Evolutionary conservation across 805 yeast species (phyloP), one percentile per base, ranked within the genome.

Genomic region (Metschnikowia chrysomelidarum): DNA sequence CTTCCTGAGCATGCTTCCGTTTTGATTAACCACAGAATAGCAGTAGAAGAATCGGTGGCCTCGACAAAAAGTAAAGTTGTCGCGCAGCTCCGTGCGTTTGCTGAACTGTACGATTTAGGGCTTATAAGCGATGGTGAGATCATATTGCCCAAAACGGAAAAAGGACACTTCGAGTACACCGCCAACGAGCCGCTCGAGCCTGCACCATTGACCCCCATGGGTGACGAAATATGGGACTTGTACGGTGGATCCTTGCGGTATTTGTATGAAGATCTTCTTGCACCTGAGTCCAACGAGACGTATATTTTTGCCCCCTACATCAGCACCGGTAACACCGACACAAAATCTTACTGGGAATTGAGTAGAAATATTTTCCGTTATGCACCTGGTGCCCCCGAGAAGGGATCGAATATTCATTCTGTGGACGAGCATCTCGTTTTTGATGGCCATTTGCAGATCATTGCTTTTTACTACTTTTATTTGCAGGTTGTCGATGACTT

Each of bases 221-320:
- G 62, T 20, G 71, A 67, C 24, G 62, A 59, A 1, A 57, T 67
- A 10, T 82, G 86, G 85, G 25, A 42, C 13, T 17, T 25, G 10
- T 68, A 83, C 36, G 72, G 82, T 0, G 91, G 91, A 9, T 69
- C 81, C 12, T 63, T 80, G 23, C 72, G 80, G 43, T 73, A 76
- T 40, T 70, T 83, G 30, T 76, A 75, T 50, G 86, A 81, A 54
- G 80, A 80, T 24, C 53, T 71, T 39, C 66, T 67, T 4, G 63
- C 64, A 44, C 57, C 56, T 2, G 37, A 16, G 2, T 11, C 26
- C 12, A 32, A 40, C 30, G 44, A 39, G 4, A 31, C 44, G 4
- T 39, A 30, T 28, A 36, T 43, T 11, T 34, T 56, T 16, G 55
- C 80, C 1, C 80, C 82, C 15, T 62, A 64, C 21, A 48, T 76